Conservation (phyloP, 2,329 filamentous ascomycete species). For the Pseudocercospora fuligena region DNA sequence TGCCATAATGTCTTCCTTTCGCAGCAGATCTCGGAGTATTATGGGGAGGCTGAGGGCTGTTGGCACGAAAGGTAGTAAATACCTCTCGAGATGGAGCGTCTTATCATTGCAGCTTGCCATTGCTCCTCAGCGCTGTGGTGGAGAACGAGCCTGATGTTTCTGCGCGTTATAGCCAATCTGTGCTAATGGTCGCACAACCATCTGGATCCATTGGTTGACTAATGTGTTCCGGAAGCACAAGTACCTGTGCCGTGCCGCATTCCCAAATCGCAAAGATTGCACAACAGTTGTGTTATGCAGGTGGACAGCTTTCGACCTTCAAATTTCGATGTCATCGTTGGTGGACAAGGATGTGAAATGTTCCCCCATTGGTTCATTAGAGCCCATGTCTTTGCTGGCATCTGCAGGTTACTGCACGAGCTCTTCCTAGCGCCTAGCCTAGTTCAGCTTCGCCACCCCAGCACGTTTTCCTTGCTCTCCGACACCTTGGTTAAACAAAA, state of each 20-base stretch:
- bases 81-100: not conserved
- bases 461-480: not conserved
- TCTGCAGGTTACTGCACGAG: slow-evolving; percentile 10
- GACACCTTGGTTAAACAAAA: not conserved
- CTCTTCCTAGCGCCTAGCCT: not conserved
- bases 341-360: not conserved
- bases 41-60: not conserved
- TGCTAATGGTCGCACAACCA: not conserved
- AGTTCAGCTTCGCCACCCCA: not conserved
- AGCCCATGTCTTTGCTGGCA: not conserved
- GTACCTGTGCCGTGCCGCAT: not conserved
- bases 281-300: slow-evolving; percentile 2
- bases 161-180: not conserved
- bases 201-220: not conserved
- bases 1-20: not conserved
- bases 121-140: not conserved
- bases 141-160: not conserved
- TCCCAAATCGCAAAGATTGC: not conserved
- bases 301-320: not conserved
- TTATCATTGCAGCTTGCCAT: not conserved
- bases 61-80: not conserved
- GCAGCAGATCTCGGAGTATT: not conserved
- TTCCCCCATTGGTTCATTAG: not conserved
- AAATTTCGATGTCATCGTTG: not conserved
- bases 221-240: not conserved